These are phyloP conservation scores for Silybum marianum DNA, from an alignment of 129 eudicot genomes.

Conservation along the genomic window DNA sequence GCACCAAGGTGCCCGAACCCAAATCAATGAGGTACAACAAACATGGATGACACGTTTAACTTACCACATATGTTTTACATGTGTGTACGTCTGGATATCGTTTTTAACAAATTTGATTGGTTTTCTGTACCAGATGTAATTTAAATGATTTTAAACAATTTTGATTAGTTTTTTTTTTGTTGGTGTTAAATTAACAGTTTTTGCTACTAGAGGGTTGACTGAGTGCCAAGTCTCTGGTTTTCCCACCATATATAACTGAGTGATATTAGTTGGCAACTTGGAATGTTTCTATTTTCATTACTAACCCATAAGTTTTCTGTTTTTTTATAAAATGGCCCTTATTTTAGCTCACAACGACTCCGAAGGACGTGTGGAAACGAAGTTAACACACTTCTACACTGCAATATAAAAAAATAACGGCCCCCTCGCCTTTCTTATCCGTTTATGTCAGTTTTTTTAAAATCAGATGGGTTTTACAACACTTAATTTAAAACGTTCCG, in stretches of 20 bases:
- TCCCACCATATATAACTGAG: not conserved
- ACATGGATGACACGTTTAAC: not conserved
- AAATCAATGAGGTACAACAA: not conserved
- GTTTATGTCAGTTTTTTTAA: no score
- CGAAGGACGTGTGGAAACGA: not conserved
- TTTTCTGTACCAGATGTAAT: not conserved
- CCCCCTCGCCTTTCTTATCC: no score
- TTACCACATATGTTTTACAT: not conserved
- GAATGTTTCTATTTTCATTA: not conserved
- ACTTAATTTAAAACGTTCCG: no score
- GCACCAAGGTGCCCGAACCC: not conserved
- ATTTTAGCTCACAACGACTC: not conserved
- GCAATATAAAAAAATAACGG: no score
- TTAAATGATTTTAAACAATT: not conserved
- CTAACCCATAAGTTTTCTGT: not conserved
- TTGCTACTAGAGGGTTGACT: not conserved
- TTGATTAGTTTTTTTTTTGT: not conserved
- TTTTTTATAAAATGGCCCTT: not conserved
- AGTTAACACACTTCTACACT: no score
- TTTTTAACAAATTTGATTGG: not conserved
- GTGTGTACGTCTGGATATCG: not conserved
- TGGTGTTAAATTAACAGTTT: not conserved
- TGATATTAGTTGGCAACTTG: not conserved
- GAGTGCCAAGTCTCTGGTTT: constrained; percentile 3
- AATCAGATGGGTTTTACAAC: no score